phyloP scores from a whole-genome alignment of 352 stramenopile species.

The Phytophthora melonis region DNA sequence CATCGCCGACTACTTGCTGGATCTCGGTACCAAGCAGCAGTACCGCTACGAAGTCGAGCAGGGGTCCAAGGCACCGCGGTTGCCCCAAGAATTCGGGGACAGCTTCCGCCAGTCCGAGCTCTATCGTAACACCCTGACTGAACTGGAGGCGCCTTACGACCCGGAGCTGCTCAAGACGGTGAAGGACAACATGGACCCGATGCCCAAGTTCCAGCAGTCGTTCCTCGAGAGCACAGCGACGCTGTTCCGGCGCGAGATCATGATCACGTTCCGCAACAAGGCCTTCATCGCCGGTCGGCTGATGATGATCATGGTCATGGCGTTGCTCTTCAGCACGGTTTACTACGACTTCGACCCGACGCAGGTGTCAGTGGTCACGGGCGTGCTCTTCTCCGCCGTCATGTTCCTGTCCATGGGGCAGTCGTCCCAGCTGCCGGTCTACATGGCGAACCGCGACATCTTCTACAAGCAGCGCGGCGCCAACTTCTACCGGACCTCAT shows the following conservation, averaged over 20 bases:
- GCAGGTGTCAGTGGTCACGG: slow-evolving; percentile 55
- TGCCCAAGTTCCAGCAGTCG: slow-evolving; percentile 44
- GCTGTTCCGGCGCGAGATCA: slow-evolving; percentile 57
- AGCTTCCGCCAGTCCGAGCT: slow-evolving; percentile 47
- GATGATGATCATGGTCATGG: slow-evolving; percentile 56
- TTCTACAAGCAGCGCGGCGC: slow-evolving; percentile 87
- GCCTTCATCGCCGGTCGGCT: slow-evolving; percentile 44
- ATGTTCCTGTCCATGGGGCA: slow-evolving; percentile 82
- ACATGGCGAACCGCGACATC: slow-evolving; percentile 41
- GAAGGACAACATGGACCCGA: slow-evolving; percentile 20
- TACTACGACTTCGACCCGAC: slow-evolving; percentile 56
- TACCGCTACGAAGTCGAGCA: slow-evolving; percentile 25
- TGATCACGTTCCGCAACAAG: slow-evolving; percentile 66
- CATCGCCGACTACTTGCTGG: slow-evolving; percentile 36
- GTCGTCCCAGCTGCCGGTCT: slow-evolving; percentile 10
- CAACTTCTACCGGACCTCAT: slow-evolving; percentile 68
- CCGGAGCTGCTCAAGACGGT: slow-evolving; percentile 30
- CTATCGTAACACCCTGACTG: slow-evolving; percentile 34
- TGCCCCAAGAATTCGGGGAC: slow-evolving; percentile 27
- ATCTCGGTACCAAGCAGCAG: slow-evolving; percentile 38
- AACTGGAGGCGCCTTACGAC: slow-evolving; percentile 38
- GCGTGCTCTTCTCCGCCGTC: slow-evolving; percentile 74
- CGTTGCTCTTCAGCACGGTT: slow-evolving; percentile 49
- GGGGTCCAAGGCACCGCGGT: slow-evolving; percentile 2
- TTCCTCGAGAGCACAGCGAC: slow-evolving; percentile 44